Conservation (phyloP, 2,329 filamentous ascomycete genomes). For the Sclerotinia sclerotiorum region DNA sequence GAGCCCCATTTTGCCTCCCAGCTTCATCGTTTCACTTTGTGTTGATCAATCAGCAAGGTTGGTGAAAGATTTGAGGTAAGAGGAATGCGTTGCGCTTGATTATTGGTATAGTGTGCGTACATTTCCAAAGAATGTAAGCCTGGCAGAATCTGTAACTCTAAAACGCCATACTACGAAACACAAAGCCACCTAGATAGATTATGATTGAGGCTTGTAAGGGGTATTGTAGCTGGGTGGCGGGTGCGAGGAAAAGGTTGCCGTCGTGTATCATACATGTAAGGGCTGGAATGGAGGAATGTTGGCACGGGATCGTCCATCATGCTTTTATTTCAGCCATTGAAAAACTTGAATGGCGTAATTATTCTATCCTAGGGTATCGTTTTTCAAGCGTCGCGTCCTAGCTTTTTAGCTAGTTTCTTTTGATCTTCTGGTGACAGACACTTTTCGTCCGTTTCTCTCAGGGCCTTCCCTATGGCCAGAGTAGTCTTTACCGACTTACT, state of each 20-base stretch:
- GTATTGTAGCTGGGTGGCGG: not conserved
- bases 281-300: constrained; percentile 13
- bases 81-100: constrained; percentile 11
- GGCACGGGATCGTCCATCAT: not conserved
- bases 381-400: constrained; percentile 42
- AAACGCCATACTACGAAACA: not conserved
- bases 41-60: constrained; percentile 8
- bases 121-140: not conserved
- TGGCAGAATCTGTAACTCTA: not conserved
- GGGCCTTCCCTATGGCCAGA: constrained; percentile 73
- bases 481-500: constrained; percentile 72
- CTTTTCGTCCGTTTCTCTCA: constrained; percentile 74
- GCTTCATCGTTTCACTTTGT: constrained; percentile 1
- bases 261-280: constrained; percentile 4
- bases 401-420: constrained; percentile 65
- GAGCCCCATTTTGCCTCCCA: not conserved
- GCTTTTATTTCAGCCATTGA: not conserved
- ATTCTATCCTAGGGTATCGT: constrained; percentile 19
- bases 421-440: constrained; percentile 64
- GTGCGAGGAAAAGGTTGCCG: not conserved
- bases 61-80: not conserved
- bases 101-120: not conserved
- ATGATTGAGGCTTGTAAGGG: not conserved
- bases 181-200: not conserved
- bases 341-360: constrained; percentile 7